phyloP scores from a whole-genome alignment of 176 grass and related monocot species.

The Cenchrus purpureus region DNA sequence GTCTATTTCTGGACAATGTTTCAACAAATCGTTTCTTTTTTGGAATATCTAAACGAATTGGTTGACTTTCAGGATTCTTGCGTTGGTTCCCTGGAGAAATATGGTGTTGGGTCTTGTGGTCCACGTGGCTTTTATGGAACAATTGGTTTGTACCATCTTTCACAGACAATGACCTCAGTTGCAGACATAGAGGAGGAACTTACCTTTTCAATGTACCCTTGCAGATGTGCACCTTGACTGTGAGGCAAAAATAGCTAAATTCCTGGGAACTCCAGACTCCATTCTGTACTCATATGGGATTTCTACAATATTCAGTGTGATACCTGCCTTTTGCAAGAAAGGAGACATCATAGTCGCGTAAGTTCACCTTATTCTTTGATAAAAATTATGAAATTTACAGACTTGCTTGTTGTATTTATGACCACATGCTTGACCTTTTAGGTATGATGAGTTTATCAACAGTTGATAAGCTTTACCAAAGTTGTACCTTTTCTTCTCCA shows the following conservation, averaged over 20 bases:
- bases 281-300: slow-evolving; percentile 96
- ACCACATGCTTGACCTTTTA: not conserved
- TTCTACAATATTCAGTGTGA: slow-evolving; percentile 96
- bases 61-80: slow-evolving; percentile 74
- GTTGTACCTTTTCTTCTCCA: not conserved
- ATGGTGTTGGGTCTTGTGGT: slow-evolving; percentile 96
- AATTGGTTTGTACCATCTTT: slow-evolving; percentile 65
- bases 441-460: not conserved
- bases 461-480: slow-evolving; percentile 20
- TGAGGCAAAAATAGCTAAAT: slow-evolving; percentile 88
- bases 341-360: slow-evolving; percentile 93
- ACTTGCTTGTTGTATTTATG: not conserved
- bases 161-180: slow-evolving; percentile 15
- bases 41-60: slow-evolving; percentile 31
- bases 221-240: slow-evolving; percentile 98
- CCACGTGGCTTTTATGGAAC: slow-evolving; percentile 97
- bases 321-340: slow-evolving; percentile 98
- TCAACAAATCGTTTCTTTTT: slow-evolving; percentile 12
- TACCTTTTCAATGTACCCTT: slow-evolving; percentile 41
- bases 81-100: slow-evolving; percentile 89
- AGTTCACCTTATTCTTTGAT: slow-evolving; percentile 52
- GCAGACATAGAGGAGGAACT: slow-evolving; percentile 40
- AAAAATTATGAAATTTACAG: slow-evolving; percentile 4
- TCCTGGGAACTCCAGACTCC: slow-evolving; percentile 85
- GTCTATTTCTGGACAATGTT: slow-evolving; percentile 37